Evolutionary conservation across 768 basidiomycete genomes (phyloP).

Genomic region (Boletus tomentosulus): DNA sequence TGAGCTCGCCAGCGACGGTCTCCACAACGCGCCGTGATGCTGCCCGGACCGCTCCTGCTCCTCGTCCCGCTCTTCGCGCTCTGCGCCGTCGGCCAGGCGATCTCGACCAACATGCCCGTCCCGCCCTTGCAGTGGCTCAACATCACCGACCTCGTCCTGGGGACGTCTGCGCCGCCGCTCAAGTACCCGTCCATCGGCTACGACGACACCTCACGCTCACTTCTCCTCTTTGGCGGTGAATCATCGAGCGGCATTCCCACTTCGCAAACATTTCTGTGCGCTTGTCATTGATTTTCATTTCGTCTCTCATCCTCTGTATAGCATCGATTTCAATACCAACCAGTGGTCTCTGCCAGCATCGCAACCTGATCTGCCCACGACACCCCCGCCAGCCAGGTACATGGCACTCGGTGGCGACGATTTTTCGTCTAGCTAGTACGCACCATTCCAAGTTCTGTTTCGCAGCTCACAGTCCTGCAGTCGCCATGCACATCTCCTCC

Average conservation of each 20-base stretch:
- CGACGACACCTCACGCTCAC: slow-evolving; percentile 42
- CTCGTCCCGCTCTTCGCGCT: slow-evolving; percentile 12
- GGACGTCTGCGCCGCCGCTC: slow-evolving; percentile 54
- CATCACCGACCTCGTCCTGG: slow-evolving; percentile 52
- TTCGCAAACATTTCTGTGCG: slow-evolving; percentile 66
- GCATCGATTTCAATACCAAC: slow-evolving; percentile 59
- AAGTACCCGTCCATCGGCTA: slow-evolving; percentile 70
- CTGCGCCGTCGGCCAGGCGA: slow-evolving; percentile 39
- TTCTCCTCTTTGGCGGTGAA: slow-evolving; percentile 76
- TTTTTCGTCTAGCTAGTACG: slow-evolving; percentile 80
- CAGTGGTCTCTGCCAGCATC: slow-evolving; percentile 58
- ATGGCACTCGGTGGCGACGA: slow-evolving; percentile 63
- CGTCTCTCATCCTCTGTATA: slow-evolving; percentile 24
- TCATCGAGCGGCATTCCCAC: slow-evolving; percentile 60
- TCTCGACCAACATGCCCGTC: slow-evolving; percentile 47
- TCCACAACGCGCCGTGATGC: neutral
- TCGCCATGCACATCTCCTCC: slow-evolving; percentile 68
- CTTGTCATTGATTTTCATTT: slow-evolving; percentile 1
- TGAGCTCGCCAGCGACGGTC: slow-evolving; percentile 3
- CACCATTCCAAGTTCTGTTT: slow-evolving; percentile 17
- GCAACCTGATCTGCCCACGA: slow-evolving; percentile 42
- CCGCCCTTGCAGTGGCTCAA: slow-evolving; percentile 62
- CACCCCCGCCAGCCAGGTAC: slow-evolving; percentile 57
- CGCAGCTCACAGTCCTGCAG: slow-evolving; percentile 34
- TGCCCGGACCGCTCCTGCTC: neutral